Percentiles rank a stretch among this genome's conserved stretches.
phyloP scores from a whole-genome alignment of 306 rosid genomes.

The Pyrus communis region DNA sequence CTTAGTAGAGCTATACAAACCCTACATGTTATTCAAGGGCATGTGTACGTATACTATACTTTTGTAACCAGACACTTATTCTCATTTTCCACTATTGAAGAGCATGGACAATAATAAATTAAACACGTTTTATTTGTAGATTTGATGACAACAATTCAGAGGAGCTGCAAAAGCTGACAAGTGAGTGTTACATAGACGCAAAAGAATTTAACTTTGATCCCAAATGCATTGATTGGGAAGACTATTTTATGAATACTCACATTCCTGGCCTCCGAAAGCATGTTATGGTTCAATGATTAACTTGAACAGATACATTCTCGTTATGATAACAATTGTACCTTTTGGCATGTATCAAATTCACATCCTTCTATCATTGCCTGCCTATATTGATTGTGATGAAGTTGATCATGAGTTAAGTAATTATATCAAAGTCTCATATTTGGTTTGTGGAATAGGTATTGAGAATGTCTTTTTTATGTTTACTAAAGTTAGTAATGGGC shows the following conservation, averaged over 20 bases:
- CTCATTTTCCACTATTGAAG: neutral
- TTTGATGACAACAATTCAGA: constrained; percentile 31
- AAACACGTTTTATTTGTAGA: constrained; percentile 2
- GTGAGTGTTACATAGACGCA: neutral
- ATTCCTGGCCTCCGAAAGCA: constrained; percentile 34
- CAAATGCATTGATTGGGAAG: constrained; percentile 30
- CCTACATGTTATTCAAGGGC: constrained; percentile 25
- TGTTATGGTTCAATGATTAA: constrained; percentile 1
- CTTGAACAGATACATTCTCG: neutral
- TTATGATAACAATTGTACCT: neutral
- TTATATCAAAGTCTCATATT: no score
- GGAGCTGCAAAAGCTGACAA: neutral
- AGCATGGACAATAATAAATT: neutral
- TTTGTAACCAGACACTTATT: neutral
- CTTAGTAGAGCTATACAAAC: constrained; percentile 28
- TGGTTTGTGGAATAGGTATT: no score
- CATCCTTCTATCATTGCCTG: neutral
- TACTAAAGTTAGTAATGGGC: no score
- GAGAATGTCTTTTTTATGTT: no score
- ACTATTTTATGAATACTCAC: constrained; percentile 33
- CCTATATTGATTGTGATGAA: no score
- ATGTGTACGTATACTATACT: constrained; percentile 16
- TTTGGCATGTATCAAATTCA: neutral
- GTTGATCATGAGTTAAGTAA: no score
- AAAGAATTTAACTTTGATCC: constrained; percentile 28